These are phyloP conservation scores for Stachybotrys chartarum DNA, from an alignment of 2,329 filamentous ascomycete genomes.

Conservation along the genomic window DNA sequence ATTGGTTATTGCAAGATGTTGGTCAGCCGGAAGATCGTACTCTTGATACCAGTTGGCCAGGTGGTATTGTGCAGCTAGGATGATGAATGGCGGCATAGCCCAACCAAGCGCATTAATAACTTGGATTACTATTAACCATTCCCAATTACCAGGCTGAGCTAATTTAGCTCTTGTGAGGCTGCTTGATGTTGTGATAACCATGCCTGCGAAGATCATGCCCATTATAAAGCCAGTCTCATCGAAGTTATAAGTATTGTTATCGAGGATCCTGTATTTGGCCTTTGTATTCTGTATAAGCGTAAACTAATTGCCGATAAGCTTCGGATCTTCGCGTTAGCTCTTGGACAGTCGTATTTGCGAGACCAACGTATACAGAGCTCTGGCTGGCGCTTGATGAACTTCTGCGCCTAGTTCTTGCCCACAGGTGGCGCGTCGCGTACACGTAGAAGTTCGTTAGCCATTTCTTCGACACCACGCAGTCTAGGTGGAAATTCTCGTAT, in stretches of 20 bases:
- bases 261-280: conserved; percentile 5
- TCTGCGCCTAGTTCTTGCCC: neutral
- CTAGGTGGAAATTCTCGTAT: too few relatives aligned
- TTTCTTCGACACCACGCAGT: too few relatives aligned
- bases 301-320: neutral
- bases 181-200: conserved; percentile 17
- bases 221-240: conserved; percentile 23
- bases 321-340: neutral
- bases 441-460: too few relatives aligned
- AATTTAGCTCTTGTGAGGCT: conserved; percentile 9
- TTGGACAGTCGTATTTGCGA: neutral
- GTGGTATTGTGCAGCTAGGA: neutral
- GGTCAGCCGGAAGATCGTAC: neutral
- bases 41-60: neutral
- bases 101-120: neutral
- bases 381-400: neutral
- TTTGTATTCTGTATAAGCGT: neutral
- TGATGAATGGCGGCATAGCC: neutral
- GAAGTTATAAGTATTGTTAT: conserved; percentile 15
- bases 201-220: conserved; percentile 14
- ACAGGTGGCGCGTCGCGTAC: too few relatives aligned
- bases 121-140: conserved; percentile 18
- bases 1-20: neutral
- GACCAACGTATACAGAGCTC: neutral
- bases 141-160: conserved; percentile 16